Percentiles rank a stretch among this genome's conserved stretches.
These are phyloP conservation scores for Vicia faba DNA, from an alignment of 306 rosid genomes.

Conservation along the genomic window DNA sequence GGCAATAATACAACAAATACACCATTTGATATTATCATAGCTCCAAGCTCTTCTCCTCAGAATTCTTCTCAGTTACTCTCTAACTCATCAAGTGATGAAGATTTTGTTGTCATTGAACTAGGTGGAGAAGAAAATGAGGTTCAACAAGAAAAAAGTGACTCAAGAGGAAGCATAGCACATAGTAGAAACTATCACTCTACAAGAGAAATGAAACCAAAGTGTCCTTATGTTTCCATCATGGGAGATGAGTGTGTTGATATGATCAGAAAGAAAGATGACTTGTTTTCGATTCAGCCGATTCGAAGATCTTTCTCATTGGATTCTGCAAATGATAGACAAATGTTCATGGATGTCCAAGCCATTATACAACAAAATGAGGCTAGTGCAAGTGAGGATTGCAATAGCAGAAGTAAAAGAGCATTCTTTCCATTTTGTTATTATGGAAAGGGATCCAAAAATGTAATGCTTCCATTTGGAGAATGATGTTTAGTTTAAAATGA, in stretches of 20 bases:
- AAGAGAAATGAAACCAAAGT: constrained; percentile 46
- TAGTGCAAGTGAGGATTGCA: constrained; percentile 54
- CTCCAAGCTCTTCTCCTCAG: constrained; percentile 84
- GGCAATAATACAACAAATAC: constrained; percentile 39
- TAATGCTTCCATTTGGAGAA: constrained; percentile 59
- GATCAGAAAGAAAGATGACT: constrained; percentile 57
- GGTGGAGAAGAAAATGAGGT: constrained; percentile 47
- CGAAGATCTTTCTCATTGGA: constrained; percentile 84
- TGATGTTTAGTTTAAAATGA: constrained; percentile 42
- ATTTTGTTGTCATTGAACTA: constrained; percentile 74
- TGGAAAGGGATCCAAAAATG: constrained; percentile 59
- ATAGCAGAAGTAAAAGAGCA: constrained; percentile 51
- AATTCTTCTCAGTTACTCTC: constrained; percentile 57
- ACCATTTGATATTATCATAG: constrained; percentile 52
- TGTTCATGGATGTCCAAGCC: constrained; percentile 53
- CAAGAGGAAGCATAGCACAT: constrained; percentile 38
- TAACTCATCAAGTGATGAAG: constrained; percentile 63
- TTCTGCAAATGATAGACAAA: constrained; percentile 63
- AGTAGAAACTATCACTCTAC: constrained; percentile 40
- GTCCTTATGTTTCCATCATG: constrained; percentile 62
- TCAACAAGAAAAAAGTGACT: too few relatives aligned
- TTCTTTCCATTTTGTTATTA: constrained; percentile 65
- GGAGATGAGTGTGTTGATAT: constrained; percentile 75
- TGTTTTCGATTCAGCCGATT: constrained; percentile 57
- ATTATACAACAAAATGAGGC: constrained; percentile 46